Conservation (phyloP, 352 stramenopile species). For the Bremia lactucae region DNA sequence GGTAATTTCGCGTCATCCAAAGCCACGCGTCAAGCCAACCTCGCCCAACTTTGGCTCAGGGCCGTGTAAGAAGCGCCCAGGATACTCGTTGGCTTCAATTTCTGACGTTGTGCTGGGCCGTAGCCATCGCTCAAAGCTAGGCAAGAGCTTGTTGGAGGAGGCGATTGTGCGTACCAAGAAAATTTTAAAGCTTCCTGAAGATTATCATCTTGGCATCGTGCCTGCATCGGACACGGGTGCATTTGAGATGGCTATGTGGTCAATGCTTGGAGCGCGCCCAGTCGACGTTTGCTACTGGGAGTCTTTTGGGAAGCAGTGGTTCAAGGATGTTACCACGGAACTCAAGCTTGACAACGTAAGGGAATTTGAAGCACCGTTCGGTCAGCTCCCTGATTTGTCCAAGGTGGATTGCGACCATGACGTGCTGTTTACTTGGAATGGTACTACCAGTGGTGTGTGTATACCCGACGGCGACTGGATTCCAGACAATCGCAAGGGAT, state of each 20-base stretch:
- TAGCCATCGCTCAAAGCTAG: constrained; percentile 95
- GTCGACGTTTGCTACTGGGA: constrained; percentile 95
- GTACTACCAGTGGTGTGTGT: constrained; percentile 95
- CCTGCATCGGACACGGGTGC: constrained; percentile 96
- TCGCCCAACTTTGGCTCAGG: constrained; percentile 96
- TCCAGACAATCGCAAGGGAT: constrained; percentile 85
- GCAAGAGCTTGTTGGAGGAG: constrained; percentile 92
- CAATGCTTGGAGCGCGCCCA: constrained; percentile 89
- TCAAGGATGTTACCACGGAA: constrained; percentile 90
- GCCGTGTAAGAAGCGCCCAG: constrained; percentile 97
- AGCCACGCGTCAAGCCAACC: constrained; percentile 59
- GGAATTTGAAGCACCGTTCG: constrained; percentile 93
- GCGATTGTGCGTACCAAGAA: constrained; percentile 93
- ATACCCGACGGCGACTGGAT: constrained; percentile 96
- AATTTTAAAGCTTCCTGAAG: constrained; percentile 89
- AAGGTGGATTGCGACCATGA: constrained; percentile 93
- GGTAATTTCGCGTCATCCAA: constrained; percentile 48
- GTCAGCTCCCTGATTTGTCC: constrained; percentile 90
- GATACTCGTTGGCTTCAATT: constrained; percentile 87
- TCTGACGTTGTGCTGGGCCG: constrained; percentile 86
- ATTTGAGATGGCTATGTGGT: constrained; percentile 99
- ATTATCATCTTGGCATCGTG: constrained; percentile 95
- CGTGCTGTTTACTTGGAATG: constrained; percentile 98
- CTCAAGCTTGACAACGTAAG: constrained; percentile 90
- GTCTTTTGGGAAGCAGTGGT: constrained; percentile 96